Evolutionary conservation across 2,329 filamentous ascomycete species (phyloP).

Genomic region (Xylaria sp.): DNA sequence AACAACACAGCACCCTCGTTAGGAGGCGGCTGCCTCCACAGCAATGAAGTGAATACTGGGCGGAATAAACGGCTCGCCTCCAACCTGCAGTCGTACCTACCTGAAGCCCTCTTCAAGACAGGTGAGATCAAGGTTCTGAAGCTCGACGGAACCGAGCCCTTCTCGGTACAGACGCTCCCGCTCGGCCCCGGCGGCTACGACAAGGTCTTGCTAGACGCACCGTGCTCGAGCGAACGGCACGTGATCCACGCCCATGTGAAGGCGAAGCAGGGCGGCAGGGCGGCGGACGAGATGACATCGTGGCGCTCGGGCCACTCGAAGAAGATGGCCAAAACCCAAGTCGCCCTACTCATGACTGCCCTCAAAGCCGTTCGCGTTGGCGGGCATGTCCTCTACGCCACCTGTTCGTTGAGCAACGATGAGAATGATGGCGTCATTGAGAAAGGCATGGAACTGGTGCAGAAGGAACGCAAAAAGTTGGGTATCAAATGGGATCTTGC

Average conservation of each 20-base stretch:
- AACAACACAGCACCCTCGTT: conserved; percentile 38
- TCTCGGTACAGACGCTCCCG: conserved; percentile 44
- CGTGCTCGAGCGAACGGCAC: conserved; percentile 56
- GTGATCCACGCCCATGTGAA: conserved; percentile 52
- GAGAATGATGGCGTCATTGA: conserved; percentile 57
- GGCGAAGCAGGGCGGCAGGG: conserved; percentile 47
- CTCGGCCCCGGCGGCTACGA: conserved; percentile 52
- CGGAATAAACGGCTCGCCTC: conserved; percentile 49
- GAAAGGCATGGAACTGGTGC: conserved; percentile 48
- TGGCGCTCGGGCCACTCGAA: conserved; percentile 53
- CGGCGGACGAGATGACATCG: conserved; percentile 52
- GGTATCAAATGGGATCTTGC: conserved; percentile 47
- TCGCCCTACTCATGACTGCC: conserved; percentile 53
- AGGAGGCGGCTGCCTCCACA: conserved; percentile 50
- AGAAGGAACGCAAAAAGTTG: conserved; percentile 53
- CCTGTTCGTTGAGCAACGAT: conserved; percentile 53
- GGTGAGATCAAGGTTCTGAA: conserved; percentile 44
- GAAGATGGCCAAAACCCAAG: conserved; percentile 50
- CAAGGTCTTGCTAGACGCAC: conserved; percentile 55
- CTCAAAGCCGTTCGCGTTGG: conserved; percentile 51
- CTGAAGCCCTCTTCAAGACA: conserved; percentile 38
- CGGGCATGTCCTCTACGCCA: conserved; percentile 54
- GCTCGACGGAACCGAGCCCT: conserved; percentile 45
- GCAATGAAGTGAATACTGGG: conserved; percentile 51
- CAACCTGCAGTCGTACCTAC: conserved; percentile 46